These are phyloP conservation scores for Diplodia corticola DNA, from an alignment of 2,329 filamentous ascomycete genomes.

Conservation along the genomic window DNA sequence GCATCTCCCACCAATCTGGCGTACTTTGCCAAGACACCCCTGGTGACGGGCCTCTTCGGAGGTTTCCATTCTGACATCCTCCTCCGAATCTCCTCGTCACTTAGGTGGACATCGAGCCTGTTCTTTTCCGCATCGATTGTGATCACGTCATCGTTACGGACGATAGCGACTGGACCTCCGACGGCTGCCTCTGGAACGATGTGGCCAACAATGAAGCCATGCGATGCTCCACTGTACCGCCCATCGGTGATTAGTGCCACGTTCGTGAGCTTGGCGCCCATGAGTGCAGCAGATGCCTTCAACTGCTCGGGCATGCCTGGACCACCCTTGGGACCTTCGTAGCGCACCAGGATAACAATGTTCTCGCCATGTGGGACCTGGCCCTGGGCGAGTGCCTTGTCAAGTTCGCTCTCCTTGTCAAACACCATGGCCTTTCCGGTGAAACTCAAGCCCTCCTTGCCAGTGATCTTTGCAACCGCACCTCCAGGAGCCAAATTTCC, in stretches of 20 bases:
- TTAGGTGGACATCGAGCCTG: constrained; percentile 68
- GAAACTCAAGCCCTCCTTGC: constrained; percentile 86
- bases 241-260: constrained; percentile 92
- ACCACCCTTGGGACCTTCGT: constrained; percentile 90
- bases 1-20: constrained; percentile 84
- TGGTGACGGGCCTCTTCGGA: constrained; percentile 70
- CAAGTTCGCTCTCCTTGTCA: constrained; percentile 78
- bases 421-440: constrained; percentile 80
- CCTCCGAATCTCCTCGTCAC: constrained; percentile 67
- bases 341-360: constrained; percentile 85
- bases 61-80: constrained; percentile 68
- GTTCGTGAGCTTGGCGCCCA: constrained; percentile 86
- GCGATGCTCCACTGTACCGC: constrained; percentile 81
- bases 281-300: constrained; percentile 83
- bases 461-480: constrained; percentile 93
- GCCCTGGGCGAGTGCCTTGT: constrained; percentile 70
- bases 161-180: constrained; percentile 84
- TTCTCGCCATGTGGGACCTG: constrained; percentile 74
- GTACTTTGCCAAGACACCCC: constrained; percentile 89
- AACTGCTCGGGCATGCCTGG: constrained; percentile 97
- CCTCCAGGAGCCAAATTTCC: constrained; percentile 88
- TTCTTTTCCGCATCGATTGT: constrained; percentile 85
- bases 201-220: constrained; percentile 93
- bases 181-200: constrained; percentile 87
- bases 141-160: constrained; percentile 76